Evolutionary conservation across 2,329 filamentous ascomycete species (phyloP), one percentile per base, ranked within the genome.

Genomic region (Elsinoe fawcettii): DNA sequence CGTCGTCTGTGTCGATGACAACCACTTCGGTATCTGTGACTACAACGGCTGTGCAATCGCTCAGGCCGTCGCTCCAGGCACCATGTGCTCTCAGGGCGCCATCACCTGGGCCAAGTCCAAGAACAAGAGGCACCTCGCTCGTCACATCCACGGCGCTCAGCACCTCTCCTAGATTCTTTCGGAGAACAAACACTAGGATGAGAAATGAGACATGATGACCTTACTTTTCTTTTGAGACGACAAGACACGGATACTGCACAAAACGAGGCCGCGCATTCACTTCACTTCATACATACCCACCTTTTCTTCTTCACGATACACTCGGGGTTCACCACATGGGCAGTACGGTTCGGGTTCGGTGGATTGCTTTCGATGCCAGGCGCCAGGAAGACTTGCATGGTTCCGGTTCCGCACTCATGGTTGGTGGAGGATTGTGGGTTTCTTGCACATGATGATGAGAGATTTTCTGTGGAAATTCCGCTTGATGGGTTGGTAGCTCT

Each of bases 21-120:
- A 61, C 37, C 66, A 71, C 23, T 77, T 73, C 57, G 75, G 74
- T 30, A 66, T 76, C 34, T 77, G 74, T 70, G 68, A 76, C 66
- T 65, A 62, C 27, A 62, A 69, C 54, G 69, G 71, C 46, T 73
- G 66, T 58, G 74, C 72, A 4, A 66, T 75, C 34, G 61, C 70
- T 5, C 70, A 73, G 60, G 61, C 66, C 32, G 67, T 77, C 25
- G 70, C 75, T 8, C 63, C 66, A 18, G 75, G 75, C 36, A 77
- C 71, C 47, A 61, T 63, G 5, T 77, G 75, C 66, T 62, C 66
- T 8, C 65, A 68, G 46, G 73, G 72, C 36, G 61, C 61, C 49
- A 69, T 73, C 51, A 51, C 46, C 44, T 63, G 60, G 55, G 60
- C 53, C 58, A 58, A 23, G 55, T 62, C 27, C 51, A 51, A 20